Percentiles rank a stretch among this genome's conserved stretches.
These are phyloP conservation scores for Didymella arachidicola DNA, from an alignment of 2,329 filamentous ascomycete genomes.

Conservation along the genomic window DNA sequence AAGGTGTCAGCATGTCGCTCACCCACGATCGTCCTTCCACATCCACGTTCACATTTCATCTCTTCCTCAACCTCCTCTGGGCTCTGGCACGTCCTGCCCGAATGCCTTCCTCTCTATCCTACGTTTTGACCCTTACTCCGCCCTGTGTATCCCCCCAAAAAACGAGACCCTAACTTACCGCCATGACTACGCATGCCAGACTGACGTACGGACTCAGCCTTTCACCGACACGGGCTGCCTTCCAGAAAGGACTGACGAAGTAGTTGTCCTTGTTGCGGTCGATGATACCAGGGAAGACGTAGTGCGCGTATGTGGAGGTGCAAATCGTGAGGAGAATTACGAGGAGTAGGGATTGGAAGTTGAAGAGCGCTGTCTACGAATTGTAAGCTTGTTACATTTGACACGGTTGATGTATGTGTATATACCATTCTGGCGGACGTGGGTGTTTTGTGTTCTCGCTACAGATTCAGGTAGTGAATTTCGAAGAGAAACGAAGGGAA, in stretches of 20 bases:
- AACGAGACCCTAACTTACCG: slow-evolving; percentile 61
- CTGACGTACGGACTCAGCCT: slow-evolving; percentile 94
- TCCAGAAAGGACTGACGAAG: slow-evolving; percentile 90
- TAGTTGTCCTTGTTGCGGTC: slow-evolving; percentile 89
- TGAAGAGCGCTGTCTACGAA: slow-evolving; percentile 91
- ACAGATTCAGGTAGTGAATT: too few species aligned
- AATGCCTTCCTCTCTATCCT: neutral
- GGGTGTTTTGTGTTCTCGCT: neutral
- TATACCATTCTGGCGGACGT: slow-evolving; percentile 25
- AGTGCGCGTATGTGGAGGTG: slow-evolving; percentile 92
- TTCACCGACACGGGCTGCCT: slow-evolving; percentile 91
- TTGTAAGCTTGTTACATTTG: slow-evolving; percentile 3
- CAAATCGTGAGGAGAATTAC: slow-evolving; percentile 95
- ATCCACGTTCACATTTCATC: neutral
- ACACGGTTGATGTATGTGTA: neutral
- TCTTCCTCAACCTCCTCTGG: neutral
- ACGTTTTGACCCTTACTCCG: neutral
- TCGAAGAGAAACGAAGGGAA: neutral
- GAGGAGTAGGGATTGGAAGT: slow-evolving; percentile 95
- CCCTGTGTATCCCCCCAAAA: neutral
- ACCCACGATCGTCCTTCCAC: neutral
- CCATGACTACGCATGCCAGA: slow-evolving; percentile 92
- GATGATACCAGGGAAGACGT: slow-evolving; percentile 86
- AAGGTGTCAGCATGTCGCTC: slow-evolving; percentile 13
- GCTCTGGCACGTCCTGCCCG: neutral